phyloP scores from a whole-genome alignment of 495 filamentous ascomycete species.

The Neurospora sp. region DNA sequence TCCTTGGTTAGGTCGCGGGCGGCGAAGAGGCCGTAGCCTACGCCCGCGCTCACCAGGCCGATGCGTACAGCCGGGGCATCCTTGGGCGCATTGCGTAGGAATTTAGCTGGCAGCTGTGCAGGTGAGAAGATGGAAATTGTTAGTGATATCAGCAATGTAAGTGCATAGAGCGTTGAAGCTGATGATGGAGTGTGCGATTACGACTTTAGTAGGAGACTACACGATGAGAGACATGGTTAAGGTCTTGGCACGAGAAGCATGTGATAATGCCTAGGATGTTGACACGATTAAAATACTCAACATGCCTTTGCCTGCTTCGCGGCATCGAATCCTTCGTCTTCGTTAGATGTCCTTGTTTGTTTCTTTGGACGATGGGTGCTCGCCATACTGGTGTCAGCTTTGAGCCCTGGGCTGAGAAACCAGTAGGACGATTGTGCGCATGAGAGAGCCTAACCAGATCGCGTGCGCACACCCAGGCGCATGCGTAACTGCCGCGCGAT shows the following conservation, averaged over 20 bases:
- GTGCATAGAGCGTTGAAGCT: no score
- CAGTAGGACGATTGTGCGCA: neutral
- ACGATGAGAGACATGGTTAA: neutral
- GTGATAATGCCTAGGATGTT: neutral
- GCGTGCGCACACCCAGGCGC: conserved; percentile 2
- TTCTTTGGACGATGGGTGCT: neutral
- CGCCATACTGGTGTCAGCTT: conserved; percentile 14
- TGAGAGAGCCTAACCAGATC: neutral
- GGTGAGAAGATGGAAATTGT: neutral
- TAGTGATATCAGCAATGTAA: neutral
- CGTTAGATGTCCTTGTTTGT: neutral
- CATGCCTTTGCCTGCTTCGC: conserved; percentile 16
- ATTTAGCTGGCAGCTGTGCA: conserved; percentile 5
- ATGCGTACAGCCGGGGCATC: conserved; percentile 11
- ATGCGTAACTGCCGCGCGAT: neutral
- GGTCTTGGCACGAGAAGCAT: neutral
- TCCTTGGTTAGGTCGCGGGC: conserved; percentile 11
- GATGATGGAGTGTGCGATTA: neutral
- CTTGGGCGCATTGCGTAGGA: conserved; percentile 7
- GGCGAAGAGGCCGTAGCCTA: conserved; percentile 23
- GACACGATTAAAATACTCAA: neutral
- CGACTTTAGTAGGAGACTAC: neutral
- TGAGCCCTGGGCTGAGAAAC: neutral
- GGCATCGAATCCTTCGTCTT: conserved; percentile 14
- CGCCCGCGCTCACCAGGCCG: conserved; percentile 8